Evolutionary conservation across 1,284 basidiomycete species (phyloP), one percentile per base, ranked within the genome.

Genomic region (Sporisorium reilianum): DNA sequence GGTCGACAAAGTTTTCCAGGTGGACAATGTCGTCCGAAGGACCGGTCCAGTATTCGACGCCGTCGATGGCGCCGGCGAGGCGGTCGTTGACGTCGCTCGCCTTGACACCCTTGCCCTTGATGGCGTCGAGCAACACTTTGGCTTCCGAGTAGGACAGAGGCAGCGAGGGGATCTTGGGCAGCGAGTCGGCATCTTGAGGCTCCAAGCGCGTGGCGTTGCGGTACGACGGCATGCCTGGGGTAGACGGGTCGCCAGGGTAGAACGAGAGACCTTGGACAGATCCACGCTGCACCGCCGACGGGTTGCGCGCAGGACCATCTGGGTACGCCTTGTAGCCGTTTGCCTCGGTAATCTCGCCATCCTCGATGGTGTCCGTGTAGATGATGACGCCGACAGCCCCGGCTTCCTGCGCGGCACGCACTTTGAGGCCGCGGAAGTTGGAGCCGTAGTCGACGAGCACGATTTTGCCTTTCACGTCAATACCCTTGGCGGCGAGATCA

Each of bases 341-440:
- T 64, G 89, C 89, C 22, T 89, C 89, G 2, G 91, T 93, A 32
- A 94, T 90, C 42, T 88, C 88, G 22, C 94, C 94, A 80, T 97
- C 94, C 81, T 97, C 94, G 57, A 90, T 90, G 14, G 92, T 92
- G 85, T 97, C 95, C 16, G 90, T 90, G 86, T 94, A 98, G 78
- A 97, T 95, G 59, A 89, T 78, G 41, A 84, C 82, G 11, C 82
- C 86, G 86, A 72, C 90, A 55, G 90, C 57, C 22, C 95, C 95
- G 5, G 90, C 89, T 72, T 94, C 92, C 79, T 94, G 89, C 2
- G 94, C 93, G 1, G 90, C 89, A 86, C 92, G 89, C 57, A 94
- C 88, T 89, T 94, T 78, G 40, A 98, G 87, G 16, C 95, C 96
- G 73, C 95, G 91, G 87, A 93, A 93, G 62, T 89, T 84, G 23